A percentile compares a stretch with the other conserved stretches of the same genome.
These are phyloP conservation scores for Pseudogymnoascus sp. DNA, from an alignment of 2,329 filamentous ascomycete genomes.

Conservation along the genomic window DNA sequence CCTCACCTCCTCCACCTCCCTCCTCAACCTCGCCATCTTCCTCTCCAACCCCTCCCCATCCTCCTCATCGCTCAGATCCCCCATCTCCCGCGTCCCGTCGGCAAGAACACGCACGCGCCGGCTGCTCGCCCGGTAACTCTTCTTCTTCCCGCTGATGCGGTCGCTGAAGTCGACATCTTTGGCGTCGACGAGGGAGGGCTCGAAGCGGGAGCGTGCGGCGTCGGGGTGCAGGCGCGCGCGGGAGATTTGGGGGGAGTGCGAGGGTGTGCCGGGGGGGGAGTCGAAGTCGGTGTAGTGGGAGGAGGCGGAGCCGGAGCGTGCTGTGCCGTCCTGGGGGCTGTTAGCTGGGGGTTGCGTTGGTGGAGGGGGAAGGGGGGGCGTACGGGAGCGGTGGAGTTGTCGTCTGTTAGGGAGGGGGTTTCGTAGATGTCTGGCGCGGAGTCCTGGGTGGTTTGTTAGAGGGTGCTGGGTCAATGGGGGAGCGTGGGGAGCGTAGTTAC, in stretches of 20 bases:
- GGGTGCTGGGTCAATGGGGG: slow-evolving; percentile 1
- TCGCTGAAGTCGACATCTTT: slow-evolving; percentile 82
- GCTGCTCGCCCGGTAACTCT: slow-evolving; percentile 71
- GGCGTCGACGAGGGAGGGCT: slow-evolving; percentile 67
- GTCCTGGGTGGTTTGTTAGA: slow-evolving; percentile 48
- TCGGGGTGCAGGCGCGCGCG: slow-evolving; percentile 67
- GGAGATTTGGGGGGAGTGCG: slow-evolving; percentile 52
- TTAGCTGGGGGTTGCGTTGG: not conserved
- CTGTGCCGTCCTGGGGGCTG: slow-evolving; percentile 31
- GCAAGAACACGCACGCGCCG: slow-evolving; percentile 55
- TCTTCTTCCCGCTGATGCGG: slow-evolving; percentile 71
- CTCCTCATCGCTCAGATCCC: slow-evolving; percentile 68
- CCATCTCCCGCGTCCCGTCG: slow-evolving; percentile 59
- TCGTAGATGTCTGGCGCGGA: slow-evolving; percentile 93
- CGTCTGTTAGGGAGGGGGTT: slow-evolving; percentile 85
- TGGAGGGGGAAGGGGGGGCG: slow-evolving; percentile 26
- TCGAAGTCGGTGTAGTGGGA: slow-evolving; percentile 53
- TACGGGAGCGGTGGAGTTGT: slow-evolving; percentile 77
- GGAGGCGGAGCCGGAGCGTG: slow-evolving; percentile 46
- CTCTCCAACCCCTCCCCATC: slow-evolving; percentile 68
- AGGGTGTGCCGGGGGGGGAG: slow-evolving; percentile 52
- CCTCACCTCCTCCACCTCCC: slow-evolving; percentile 69
- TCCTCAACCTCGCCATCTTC: slow-evolving; percentile 72
- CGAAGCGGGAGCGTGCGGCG: slow-evolving; percentile 72
- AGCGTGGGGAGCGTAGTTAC: slow-evolving; percentile 36